Conservation (phyloP, 495 filamentous ascomycete genomes). For the Neurospora cerealis region DNA sequence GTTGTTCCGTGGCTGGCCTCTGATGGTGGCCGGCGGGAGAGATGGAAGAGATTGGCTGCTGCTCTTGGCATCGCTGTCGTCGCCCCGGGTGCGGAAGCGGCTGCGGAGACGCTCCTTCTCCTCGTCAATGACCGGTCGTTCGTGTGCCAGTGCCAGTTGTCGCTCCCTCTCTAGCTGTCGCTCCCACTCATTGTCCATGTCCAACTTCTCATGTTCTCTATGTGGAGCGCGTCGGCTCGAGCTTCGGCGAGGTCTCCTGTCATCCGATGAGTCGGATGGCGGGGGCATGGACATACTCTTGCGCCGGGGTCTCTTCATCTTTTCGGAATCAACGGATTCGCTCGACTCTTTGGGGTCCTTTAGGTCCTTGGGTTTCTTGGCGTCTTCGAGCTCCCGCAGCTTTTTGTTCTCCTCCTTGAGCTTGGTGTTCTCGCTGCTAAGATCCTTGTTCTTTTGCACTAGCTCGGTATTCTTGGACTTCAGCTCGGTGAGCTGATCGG, state of each 20-base stretch:
- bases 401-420: constrained; percentile 74
- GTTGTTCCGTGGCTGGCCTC: constrained; percentile 5
- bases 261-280: constrained; percentile 14
- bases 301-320: constrained; percentile 4
- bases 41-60: constrained; percentile 6
- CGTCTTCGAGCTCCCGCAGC: constrained; percentile 67
- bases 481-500: not conserved
- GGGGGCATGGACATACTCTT: not conserved
- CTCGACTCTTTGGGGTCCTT: not conserved
- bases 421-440: constrained; percentile 78
- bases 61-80: constrained; percentile 24
- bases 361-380: constrained; percentile 28
- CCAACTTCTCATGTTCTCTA: constrained; percentile 8
- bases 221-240: constrained; percentile 13
- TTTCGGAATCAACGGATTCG: not conserved
- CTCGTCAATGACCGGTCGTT: constrained; percentile 6
- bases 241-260: constrained; percentile 21
- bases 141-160: constrained; percentile 8
- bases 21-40: constrained; percentile 5
- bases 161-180: constrained; percentile 7
- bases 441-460: constrained; percentile 76
- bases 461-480: constrained; percentile 47
- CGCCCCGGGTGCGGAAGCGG: constrained; percentile 15
- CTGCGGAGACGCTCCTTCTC: constrained; percentile 21
- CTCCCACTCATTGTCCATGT: constrained; percentile 15